Evolutionary conservation across 352 stramenopile species (phyloP).

Genomic region (Phytophthora pini): DNA sequence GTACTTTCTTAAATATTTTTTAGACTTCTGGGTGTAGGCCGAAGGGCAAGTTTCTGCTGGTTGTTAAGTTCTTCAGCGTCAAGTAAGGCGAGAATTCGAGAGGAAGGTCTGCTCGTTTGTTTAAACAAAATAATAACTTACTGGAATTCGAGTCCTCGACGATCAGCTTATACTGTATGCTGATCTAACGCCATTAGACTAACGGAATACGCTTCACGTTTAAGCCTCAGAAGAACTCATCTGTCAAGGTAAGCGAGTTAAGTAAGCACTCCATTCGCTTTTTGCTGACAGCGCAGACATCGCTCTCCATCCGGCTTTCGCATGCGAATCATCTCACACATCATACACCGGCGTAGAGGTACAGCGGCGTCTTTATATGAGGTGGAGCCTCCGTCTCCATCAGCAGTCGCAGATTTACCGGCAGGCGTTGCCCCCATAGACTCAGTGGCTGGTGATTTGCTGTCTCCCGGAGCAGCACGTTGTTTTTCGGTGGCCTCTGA

Average conservation of each 20-base stretch:
- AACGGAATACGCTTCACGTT: background rate
- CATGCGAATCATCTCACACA: slow-evolving; percentile 56
- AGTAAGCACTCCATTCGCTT: slow-evolving; percentile 10
- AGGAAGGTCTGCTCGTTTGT: too few relatives aligned
- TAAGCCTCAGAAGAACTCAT: background rate
- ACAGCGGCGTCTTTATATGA: slow-evolving; percentile 13
- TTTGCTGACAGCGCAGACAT: slow-evolving; percentile 49
- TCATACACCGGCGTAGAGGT: slow-evolving; percentile 38
- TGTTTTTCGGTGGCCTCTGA: slow-evolving; percentile 2
- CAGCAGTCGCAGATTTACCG: slow-evolving; percentile 1
- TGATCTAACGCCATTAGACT: too few relatives aligned
- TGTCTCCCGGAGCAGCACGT: background rate
- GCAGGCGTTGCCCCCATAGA: background rate
- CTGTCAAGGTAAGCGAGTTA: too few relatives aligned
- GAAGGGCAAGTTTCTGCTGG: too few relatives aligned
- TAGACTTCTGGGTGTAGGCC: too few relatives aligned
- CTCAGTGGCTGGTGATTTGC: background rate
- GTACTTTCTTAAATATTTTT: too few relatives aligned
- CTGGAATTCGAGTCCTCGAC: too few relatives aligned
- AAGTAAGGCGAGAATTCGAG: too few relatives aligned
- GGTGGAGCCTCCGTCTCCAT: background rate
- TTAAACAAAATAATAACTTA: too few relatives aligned
- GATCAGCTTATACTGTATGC: background rate
- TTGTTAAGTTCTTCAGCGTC: too few relatives aligned
- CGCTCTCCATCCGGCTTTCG: slow-evolving; percentile 45